A percentile compares a stretch with the other conserved stretches of the same genome.
Evolutionary conservation across 768 basidiomycete species (phyloP).

Genomic region (Plicaturopsis crispa): DNA sequence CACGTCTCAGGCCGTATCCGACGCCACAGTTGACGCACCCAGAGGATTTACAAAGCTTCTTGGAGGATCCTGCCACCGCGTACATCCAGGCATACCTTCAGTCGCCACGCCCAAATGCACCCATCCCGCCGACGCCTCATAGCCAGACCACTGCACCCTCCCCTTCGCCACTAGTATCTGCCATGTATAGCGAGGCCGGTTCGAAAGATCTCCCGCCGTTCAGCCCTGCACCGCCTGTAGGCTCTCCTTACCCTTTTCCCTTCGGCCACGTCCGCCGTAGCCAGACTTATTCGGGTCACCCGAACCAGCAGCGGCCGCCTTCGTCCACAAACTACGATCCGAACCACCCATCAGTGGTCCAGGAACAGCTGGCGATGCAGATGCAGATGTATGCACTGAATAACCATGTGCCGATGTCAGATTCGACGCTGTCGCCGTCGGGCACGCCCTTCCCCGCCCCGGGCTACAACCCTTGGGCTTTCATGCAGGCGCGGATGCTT

Average conservation of each 20-base stretch:
- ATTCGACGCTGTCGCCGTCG: conserved; percentile 73
- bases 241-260: conserved; percentile 77
- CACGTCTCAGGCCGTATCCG: too few species aligned
- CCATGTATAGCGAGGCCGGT: conserved; percentile 32
- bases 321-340: conserved; percentile 29
- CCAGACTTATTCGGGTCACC: conserved; percentile 27
- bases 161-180: conserved; percentile 57
- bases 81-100: conserved; percentile 55
- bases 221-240: conserved; percentile 49
- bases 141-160: conserved; percentile 69
- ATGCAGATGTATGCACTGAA: conserved; percentile 74
- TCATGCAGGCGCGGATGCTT: conserved; percentile 47
- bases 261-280: conserved; percentile 66
- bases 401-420: conserved; percentile 55
- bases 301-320: conserved; percentile 29
- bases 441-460: conserved; percentile 64
- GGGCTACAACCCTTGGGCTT: conserved; percentile 68
- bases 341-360: conserved; percentile 41
- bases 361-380: conserved; percentile 66
- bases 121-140: conserved; percentile 75
- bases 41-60: conserved; percentile 53
- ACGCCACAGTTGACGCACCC: conserved; percentile 32
- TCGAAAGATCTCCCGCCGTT: conserved; percentile 31
- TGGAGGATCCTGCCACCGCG: conserved; percentile 50
- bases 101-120: conserved; percentile 62